Evolutionary conservation across 306 rosid genomes (phyloP).

Genomic region (Vigna reflexopilosa): DNA sequence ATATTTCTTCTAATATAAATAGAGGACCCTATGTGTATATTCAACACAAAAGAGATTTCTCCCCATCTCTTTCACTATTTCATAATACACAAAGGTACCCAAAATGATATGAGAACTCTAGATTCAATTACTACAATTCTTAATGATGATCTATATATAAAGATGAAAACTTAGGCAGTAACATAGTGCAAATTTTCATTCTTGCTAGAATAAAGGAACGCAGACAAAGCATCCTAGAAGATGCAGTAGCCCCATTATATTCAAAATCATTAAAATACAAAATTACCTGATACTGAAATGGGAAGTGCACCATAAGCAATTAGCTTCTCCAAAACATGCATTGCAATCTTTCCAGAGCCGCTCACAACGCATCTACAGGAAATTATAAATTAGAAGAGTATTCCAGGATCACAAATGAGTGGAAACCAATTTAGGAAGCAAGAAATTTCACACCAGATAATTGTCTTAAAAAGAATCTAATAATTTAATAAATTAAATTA

Average conservation of each 20-base stretch:
- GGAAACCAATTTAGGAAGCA: conserved; percentile 34
- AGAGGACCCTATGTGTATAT: no score
- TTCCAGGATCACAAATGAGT: conserved; percentile 37
- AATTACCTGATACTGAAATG: conserved; percentile 86
- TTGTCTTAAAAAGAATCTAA: conserved; percentile 27
- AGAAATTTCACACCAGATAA: conserved; percentile 26
- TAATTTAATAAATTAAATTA: not conserved
- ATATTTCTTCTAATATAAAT: no score
- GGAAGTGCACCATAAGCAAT: conserved; percentile 97
- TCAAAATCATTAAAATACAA: conserved; percentile 16
- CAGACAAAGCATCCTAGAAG: conserved; percentile 19
- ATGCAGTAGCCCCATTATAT: conserved; percentile 39
- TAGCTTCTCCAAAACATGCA: conserved; percentile 98
- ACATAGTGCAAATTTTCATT: not conserved
- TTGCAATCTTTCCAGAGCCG: conserved; percentile 97
- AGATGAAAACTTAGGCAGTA: conserved; percentile 38
- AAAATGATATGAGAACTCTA: conserved; percentile 19
- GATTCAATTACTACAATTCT: not conserved
- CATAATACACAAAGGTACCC: not conserved
- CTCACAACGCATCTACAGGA: conserved; percentile 82
- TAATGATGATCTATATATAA: conserved; percentile 18
- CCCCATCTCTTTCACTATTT: no score
- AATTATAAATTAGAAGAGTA: conserved; percentile 40
- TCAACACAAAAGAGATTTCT: no score
- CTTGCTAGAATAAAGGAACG: conserved; percentile 28